These are phyloP conservation scores for Amphichorda felina DNA, from an alignment of 2,329 filamentous ascomycete species.

Conservation along the genomic window DNA sequence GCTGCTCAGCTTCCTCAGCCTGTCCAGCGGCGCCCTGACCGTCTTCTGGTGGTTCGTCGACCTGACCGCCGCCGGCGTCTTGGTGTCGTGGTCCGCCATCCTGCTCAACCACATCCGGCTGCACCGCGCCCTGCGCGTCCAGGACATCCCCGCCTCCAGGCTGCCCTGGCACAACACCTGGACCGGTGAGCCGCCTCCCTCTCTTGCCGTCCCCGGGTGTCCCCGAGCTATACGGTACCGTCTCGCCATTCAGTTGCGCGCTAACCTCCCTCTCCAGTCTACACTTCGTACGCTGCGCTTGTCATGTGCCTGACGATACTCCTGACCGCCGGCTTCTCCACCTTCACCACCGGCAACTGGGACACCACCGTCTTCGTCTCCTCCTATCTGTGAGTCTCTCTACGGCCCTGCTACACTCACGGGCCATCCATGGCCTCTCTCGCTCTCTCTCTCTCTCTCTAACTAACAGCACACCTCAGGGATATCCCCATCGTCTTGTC, in stretches of 20 bases:
- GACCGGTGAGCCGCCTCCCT: constrained; percentile 34
- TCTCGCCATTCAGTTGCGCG: too few relatives aligned
- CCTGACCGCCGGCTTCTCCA: constrained; percentile 56
- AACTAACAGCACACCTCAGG: constrained; percentile 17
- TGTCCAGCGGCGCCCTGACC: constrained; percentile 44
- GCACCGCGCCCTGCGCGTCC: constrained; percentile 38
- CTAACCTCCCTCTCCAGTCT: too few relatives aligned
- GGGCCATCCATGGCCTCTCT: not conserved
- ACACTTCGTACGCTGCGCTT: constrained; percentile 49
- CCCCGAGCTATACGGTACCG: too few relatives aligned
- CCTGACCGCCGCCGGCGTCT: constrained; percentile 48
- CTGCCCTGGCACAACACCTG: constrained; percentile 54
- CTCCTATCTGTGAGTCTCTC: constrained; percentile 42
- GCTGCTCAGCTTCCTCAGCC: constrained; percentile 44
- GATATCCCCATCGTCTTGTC: constrained; percentile 46
- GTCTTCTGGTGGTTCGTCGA: constrained; percentile 56
- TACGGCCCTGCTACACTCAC: not conserved
- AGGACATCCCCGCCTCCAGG: constrained; percentile 34
- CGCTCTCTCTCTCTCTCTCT: not conserved
- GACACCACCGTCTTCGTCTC: constrained; percentile 44
- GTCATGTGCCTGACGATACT: constrained; percentile 51
- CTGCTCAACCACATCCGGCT: constrained; percentile 48
- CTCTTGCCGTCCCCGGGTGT: not conserved
- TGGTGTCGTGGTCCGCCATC: constrained; percentile 52
- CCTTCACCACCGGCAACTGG: constrained; percentile 50